Evolutionary conservation across 352 stramenopile species (phyloP), one percentile per base, ranked within the genome.

Genomic region (Halophytophthora batemanensis): DNA sequence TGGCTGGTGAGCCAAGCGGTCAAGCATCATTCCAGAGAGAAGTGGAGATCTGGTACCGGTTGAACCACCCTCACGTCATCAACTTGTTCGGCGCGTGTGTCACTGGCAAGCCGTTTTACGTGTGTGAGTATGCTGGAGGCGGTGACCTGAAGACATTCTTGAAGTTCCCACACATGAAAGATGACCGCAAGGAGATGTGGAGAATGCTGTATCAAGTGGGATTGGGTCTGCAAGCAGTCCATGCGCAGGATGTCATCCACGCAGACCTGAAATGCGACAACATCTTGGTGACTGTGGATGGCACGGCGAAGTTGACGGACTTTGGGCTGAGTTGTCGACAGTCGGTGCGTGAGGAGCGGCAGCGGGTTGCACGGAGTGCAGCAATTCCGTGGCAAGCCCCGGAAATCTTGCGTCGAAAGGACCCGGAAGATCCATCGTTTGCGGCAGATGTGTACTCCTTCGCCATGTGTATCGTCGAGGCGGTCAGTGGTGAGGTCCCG

Each of bases 61-160:
- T 54, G n/a, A 19, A 25, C 14, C 47, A 54, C 38, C 47, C 47
- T 21, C 34, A 54, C 38, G 35, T 54, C 13, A 18, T 54, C n/a
- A 36, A 22, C 2, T 38, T 54, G 14, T 54, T 54, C 18, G 47
- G 47, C 37, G 47, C 47, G 23, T 45, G 47, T 31, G 8, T 31
- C 4, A 31, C 25, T 31, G 25, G 25, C 8, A 8, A 4, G 4
- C 25, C 25, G 25, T 31, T 31, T 8, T 31, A 10, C 25, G 25
- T 31, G 25, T 31, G 25, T 8, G 25, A 31, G 4, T 31, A 31
- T 31, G 25, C 8, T 31, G 25, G 25, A 31, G 25, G 25, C 25
- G 25, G 25, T 31, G 25, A 31, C 25, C 25, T 31, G 25, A 31
- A 31, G 4, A 31, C 25, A 31, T 31, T 31, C 25, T 8, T 31